Conservation (phyloP, 2,329 filamentous ascomycete genomes). For the Arthrinium puccinioides region DNA sequence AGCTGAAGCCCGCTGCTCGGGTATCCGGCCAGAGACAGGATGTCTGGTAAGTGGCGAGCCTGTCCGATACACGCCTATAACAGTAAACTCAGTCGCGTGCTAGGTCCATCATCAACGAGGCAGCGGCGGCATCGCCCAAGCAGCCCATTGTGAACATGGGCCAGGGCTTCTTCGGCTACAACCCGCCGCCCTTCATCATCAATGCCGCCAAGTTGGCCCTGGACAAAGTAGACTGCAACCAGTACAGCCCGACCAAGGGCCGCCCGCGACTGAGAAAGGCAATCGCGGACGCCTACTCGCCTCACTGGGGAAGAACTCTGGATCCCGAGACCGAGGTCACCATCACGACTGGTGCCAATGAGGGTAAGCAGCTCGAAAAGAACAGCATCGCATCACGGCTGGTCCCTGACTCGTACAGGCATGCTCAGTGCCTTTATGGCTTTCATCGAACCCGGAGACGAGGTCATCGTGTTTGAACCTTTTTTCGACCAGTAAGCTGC, state of each 20-base stretch:
- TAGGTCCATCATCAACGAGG: constrained; percentile 62
- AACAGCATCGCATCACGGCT: too few species aligned
- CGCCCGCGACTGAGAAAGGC: constrained; percentile 88
- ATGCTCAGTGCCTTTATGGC: constrained; percentile 98
- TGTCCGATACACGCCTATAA: background rate
- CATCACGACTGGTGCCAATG: constrained; percentile 87
- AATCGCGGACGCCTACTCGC: constrained; percentile 85
- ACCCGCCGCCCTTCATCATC: constrained; percentile 84
- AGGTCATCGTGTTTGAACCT: constrained; percentile 96
- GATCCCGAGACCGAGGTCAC: constrained; percentile 90
- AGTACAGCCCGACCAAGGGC: constrained; percentile 95
- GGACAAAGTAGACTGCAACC: constrained; percentile 91
- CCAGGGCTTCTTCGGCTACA: constrained; percentile 81
- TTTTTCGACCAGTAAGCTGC: constrained; percentile 84
- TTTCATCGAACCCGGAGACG: constrained; percentile 88
- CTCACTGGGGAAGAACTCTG: constrained; percentile 73
- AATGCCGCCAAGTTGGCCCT: constrained; percentile 87
- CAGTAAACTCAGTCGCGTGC: background rate
- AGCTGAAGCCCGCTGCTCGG: constrained; percentile 42
- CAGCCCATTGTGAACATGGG: constrained; percentile 61
- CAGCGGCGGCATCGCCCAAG: constrained; percentile 52
- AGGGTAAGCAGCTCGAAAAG: constrained; percentile 50
- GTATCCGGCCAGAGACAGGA: constrained; percentile 43
- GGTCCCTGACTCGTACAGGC: constrained; percentile 34
- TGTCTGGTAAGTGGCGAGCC: constrained; percentile 36